Conservation (phyloP, 768 basidiomycete genomes). For the Phylloporus arenicola region DNA sequence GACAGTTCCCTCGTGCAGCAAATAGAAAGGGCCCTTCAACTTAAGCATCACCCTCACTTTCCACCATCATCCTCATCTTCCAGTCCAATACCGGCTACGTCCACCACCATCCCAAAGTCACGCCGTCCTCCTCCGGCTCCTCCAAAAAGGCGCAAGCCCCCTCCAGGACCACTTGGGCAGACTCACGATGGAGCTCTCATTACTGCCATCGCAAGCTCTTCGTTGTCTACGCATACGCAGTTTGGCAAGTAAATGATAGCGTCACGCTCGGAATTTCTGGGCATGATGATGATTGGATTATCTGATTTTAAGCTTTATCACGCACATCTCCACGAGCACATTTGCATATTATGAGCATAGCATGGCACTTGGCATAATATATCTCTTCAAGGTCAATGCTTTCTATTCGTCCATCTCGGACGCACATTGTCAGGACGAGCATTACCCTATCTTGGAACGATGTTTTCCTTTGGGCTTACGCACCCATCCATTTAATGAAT, state of each 20-base stretch:
- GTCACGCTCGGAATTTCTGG: slow-evolving; percentile 1
- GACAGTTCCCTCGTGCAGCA: slow-evolving; percentile 19
- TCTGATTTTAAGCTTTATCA: slow-evolving; percentile 6
- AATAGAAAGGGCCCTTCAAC: slow-evolving; percentile 13
- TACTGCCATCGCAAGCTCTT: slow-evolving; percentile 49
- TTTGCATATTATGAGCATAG: slow-evolving; percentile 18
- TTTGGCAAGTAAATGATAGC: slow-evolving; percentile 14
- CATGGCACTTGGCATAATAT: slow-evolving; percentile 11
- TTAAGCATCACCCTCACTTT: slow-evolving; percentile 12
- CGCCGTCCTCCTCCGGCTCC: slow-evolving; percentile 64
- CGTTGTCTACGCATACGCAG: slow-evolving; percentile 19
- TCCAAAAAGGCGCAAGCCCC: slow-evolving; percentile 63
- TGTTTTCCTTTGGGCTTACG: background rate
- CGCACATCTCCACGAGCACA: slow-evolving; percentile 14
- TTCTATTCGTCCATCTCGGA: slow-evolving; percentile 5
- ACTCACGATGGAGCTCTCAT: slow-evolving; percentile 52
- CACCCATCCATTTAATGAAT: background rate
- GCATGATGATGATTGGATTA: slow-evolving; percentile 2
- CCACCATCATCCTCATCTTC: slow-evolving; percentile 18
- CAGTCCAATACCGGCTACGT: slow-evolving; percentile 11
- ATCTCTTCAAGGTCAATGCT: slow-evolving; percentile 11
- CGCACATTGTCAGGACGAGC: slow-evolving; percentile 2
- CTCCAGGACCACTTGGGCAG: slow-evolving; percentile 54
- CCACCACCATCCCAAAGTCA: slow-evolving; percentile 20
- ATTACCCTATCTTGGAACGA: background rate